A percentile compares a stretch with the other conserved stretches of the same genome.
Conservation (phyloP, 495 filamentous ascomycete genomes). For the Pseudevernia furfuracea region DNA sequence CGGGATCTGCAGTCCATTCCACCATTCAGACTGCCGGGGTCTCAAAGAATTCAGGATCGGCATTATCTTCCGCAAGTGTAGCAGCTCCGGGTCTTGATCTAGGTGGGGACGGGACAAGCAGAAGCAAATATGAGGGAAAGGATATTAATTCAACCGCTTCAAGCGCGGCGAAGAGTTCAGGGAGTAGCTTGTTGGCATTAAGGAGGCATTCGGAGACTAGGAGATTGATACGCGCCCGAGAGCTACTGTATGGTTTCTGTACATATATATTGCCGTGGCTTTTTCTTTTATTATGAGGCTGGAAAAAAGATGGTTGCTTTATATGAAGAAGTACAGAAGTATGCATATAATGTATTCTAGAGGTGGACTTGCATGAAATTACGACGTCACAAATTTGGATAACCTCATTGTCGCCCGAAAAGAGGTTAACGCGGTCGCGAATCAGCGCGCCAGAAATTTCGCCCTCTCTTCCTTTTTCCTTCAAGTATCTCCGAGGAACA, state of each 20-base stretch:
- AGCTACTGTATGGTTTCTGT: not conserved
- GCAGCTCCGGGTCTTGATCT: not conserved
- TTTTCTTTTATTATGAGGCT: not conserved
- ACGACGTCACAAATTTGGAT: not conserved
- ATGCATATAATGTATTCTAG: too few species aligned
- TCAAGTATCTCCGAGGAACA: too few species aligned
- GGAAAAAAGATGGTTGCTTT: not conserved
- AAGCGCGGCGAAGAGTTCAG: not conserved
- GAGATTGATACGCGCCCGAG: not conserved
- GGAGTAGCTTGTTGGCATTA: not conserved
- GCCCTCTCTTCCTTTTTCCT: too few species aligned
- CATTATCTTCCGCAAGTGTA: not conserved
- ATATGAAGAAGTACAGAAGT: too few species aligned
- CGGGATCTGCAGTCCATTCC: not conserved
- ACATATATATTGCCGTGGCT: not conserved
- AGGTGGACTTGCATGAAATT: not conserved
- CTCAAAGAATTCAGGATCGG: not conserved
- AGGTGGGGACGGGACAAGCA: not conserved
- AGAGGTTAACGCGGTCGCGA: not conserved
- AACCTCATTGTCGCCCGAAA: not conserved
- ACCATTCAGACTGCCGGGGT: not conserved
- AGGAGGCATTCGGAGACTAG: not conserved
- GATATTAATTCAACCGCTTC: not conserved
- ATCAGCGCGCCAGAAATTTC: too few species aligned
- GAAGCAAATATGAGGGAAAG: not conserved